Evolutionary conservation across 2,329 filamentous ascomycete genomes (phyloP).

Genomic region (Stagonosporopsis tanaceti): DNA sequence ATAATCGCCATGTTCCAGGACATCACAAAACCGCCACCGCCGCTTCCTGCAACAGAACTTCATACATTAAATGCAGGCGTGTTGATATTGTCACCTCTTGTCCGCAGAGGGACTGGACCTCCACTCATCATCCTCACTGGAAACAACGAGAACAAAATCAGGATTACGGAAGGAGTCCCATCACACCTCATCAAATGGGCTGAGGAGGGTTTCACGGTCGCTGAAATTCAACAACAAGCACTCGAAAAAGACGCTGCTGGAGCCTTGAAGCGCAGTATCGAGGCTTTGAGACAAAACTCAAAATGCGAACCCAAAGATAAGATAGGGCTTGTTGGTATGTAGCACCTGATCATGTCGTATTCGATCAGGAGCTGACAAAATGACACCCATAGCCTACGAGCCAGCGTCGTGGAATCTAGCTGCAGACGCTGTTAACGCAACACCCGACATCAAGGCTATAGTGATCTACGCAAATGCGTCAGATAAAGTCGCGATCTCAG

Average conservation of each 20-base stretch:
- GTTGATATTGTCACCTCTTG: conserved; percentile 13
- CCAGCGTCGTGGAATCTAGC: conserved; percentile 13
- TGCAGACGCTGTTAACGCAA: conserved; percentile 8
- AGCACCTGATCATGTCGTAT: neutral
- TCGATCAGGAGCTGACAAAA: neutral
- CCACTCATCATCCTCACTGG: conserved; percentile 20
- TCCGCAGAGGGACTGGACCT: conserved; percentile 18
- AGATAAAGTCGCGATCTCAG: conserved; percentile 10
- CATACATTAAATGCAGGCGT: conserved; percentile 11
- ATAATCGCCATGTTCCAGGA: conserved; percentile 5
- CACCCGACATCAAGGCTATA: conserved; percentile 4
- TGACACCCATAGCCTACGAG: conserved; percentile 15
- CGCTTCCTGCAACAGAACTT: conserved; percentile 13
- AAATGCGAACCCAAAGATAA: conserved; percentile 16
- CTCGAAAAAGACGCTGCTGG: conserved; percentile 9
- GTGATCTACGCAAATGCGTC: conserved; percentile 17
- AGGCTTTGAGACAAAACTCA: conserved; percentile 12
- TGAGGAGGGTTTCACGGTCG: conserved; percentile 65
- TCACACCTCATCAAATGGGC: conserved; percentile 65
- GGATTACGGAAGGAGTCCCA: conserved; percentile 22
- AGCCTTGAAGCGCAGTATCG: conserved; percentile 6
- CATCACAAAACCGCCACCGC: conserved; percentile 18
- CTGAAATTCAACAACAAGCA: conserved; percentile 19
- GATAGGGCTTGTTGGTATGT: conserved; percentile 13
- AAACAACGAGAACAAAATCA: neutral